Percentiles rank a stretch among this genome's conserved stretches.
phyloP scores from a whole-genome alignment of 371 early-diverging fungal species.

The Circinella minor region DNA sequence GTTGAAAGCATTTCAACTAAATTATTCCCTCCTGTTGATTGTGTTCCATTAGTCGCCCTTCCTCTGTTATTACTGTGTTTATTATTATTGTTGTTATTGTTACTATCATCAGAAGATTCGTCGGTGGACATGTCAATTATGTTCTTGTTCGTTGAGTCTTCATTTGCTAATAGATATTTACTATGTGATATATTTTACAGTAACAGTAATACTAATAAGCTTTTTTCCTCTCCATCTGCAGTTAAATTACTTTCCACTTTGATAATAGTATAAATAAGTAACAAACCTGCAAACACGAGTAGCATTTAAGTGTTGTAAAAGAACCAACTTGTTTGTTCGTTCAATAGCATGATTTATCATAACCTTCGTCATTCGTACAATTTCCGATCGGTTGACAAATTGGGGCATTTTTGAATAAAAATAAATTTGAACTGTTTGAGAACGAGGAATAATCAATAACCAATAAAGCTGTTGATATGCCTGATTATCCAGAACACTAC shows the following conservation, averaged over 20 bases:
- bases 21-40: constrained; percentile 38
- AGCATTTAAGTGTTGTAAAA: constrained; percentile 69
- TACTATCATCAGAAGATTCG: constrained; percentile 60
- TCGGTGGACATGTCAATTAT: constrained; percentile 32
- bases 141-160: constrained; percentile 37
- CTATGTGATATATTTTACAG: constrained; percentile 31
- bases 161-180: constrained; percentile 69
- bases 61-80: not conserved
- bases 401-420: constrained; percentile 74
- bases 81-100: constrained; percentile 24
- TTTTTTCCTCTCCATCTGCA: too few species aligned
- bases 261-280: too few species aligned
- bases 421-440: constrained; percentile 62
- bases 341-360: constrained; percentile 65
- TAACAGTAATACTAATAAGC: too few species aligned
- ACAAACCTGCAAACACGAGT: constrained; percentile 69
- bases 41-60: not conserved
- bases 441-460: constrained; percentile 67
- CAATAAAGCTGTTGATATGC: constrained; percentile 58
- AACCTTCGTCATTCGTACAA: constrained; percentile 62
- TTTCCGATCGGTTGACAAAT: constrained; percentile 56
- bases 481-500: not conserved
- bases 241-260: too few species aligned
- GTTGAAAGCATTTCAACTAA: constrained; percentile 49
- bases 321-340: constrained; percentile 68